phyloP scores from a whole-genome alignment of 257 asterid species.

The Salvia rosmarinus region DNA sequence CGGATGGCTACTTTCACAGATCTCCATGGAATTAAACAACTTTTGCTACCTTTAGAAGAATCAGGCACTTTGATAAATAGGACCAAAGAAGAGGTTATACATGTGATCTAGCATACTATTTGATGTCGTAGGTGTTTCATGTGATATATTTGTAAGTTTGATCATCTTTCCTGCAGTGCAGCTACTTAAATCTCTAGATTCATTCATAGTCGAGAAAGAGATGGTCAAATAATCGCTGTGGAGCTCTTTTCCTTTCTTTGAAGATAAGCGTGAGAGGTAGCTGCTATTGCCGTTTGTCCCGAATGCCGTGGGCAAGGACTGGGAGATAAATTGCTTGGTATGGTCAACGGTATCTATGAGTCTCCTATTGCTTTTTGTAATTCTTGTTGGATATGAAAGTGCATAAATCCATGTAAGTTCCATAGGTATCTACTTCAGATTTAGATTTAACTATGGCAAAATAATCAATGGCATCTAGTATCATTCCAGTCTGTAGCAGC shows the following conservation, averaged over 20 bases:
- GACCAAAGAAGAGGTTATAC: slow-evolving; percentile 72
- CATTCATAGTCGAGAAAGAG: slow-evolving; percentile 87
- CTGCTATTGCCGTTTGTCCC: slow-evolving; percentile 94
- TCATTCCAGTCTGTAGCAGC: background rate
- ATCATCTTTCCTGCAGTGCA: slow-evolving; percentile 39
- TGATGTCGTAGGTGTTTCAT: background rate
- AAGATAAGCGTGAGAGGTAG: slow-evolving; percentile 91
- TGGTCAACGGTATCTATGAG: slow-evolving; percentile 12
- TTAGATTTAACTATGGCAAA: background rate
- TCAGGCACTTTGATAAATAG: slow-evolving; percentile 85
- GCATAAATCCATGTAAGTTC: slow-evolving; percentile 2
- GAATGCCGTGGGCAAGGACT: slow-evolving; percentile 99
- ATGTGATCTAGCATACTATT: slow-evolving; percentile 19
- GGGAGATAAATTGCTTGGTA: slow-evolving; percentile 98
- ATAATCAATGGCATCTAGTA: background rate
- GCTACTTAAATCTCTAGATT: slow-evolving; percentile 66
- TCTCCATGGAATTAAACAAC: slow-evolving; percentile 65
- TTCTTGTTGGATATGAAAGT: slow-evolving; percentile 23
- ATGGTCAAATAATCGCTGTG: slow-evolving; percentile 95
- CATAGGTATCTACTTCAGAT: background rate
- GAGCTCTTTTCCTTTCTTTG: slow-evolving; percentile 78
- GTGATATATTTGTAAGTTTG: slow-evolving; percentile 23
- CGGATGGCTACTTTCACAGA: slow-evolving; percentile 71
- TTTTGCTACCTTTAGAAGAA: slow-evolving; percentile 77
- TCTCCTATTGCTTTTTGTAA: background rate